Base-by-base conservation (phyloP, 106 monocot genomes). In the Platanthera guangdongensis region DNA sequence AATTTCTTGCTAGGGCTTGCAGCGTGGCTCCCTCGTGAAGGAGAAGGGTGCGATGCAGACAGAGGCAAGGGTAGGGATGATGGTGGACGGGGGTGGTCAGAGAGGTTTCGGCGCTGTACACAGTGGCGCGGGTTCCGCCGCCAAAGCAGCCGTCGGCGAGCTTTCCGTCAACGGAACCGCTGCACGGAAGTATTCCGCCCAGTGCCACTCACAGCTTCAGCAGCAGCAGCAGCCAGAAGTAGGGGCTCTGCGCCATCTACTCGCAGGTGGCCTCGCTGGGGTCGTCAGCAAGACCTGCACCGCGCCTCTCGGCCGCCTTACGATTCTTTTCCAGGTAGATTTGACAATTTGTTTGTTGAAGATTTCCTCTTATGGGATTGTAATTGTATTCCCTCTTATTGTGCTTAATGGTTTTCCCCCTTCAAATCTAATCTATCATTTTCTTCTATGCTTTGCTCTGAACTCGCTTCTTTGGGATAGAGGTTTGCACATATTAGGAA, bases 271-370 rank as follows among this genome's bases (percentile, higher is more conserved):
- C 16, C 74, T 95, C 59, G 95, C 93, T 57, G 95, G 95, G 9
- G 93, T 93, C 9, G 91, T 99, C 22, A 99, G 97, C 88, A 99
- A 99, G 89, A 99, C 94, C 18, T 99, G 94, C 89, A 99, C 97
- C 28, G 97, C 97, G 1, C 97, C 97, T 0, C 94, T 99, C 15
- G 94, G 91, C 46, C 87, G 97, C 74, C 90, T 99, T 77, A 99
- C 97, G n/a, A 99, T 99, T 28, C 86, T 99, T 46, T 90, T 99
- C 74, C 97, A 99, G 92, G 97, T 94, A 6, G 5, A 30, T 70
- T 50, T 46, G 10, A 11, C 70, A 48, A 71, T 15, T 48, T 71
- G 13, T 47, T 28, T 70, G 4, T 18, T 71, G 55, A 9, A 13
- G 16, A 16, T 3, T n/a, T 49, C 25, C 74, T 5, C 4, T 8